Base-by-base conservation (phyloP, 2,329 filamentous ascomycete species). In the Orbilia javanica region DNA sequence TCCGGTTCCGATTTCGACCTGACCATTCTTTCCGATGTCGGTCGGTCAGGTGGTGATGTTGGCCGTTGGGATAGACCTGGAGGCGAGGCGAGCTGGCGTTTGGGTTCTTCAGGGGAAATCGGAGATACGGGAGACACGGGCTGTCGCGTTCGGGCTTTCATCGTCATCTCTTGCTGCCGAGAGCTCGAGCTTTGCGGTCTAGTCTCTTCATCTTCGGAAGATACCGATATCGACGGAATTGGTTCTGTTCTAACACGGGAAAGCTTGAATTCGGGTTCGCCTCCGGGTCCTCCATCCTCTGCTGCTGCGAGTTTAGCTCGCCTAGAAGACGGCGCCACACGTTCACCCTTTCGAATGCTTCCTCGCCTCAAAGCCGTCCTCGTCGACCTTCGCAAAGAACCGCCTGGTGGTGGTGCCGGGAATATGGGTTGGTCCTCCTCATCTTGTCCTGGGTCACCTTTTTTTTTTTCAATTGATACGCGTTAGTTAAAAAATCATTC, bases 341-440 rank as follows among this genome's bases (percentile, higher is more conserved):
- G 89, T 77, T 96, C 92, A 25, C 92, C 92, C 80, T 91, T 93
- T 63, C 92, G 91, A 79, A 97, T 84, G 85, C 94, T 97, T 36
- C 94, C 94, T 73, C 93, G 93, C 81, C 94, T 88, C 84, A 98
- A 98, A 27, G 93, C 95, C 4, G 96, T 99, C 68, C 93, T 89
- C 20, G 94, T 99, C 11, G 96, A 97, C 79, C 96, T 89, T 81
- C 96, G 91, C 60, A 99, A 86, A 34, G 93, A 93, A 84, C 91
- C 90, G 2, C 93, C 93, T 0, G 90, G 90, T 20, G 91, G 85
- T 70, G 88, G 90, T 72, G 91, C 89, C 0, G 94, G 92, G 48
- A 98, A 86, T 79, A 98, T 97, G 5, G 94, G 94, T 86, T 92
- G 91, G 83, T 98, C 95, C 46, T 93, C 92, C 22, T 84, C 81